Percentiles rank a stretch among this genome's conserved stretches.
Conservation (phyloP, 805 yeast species). For the Kluyveromyces starmeri region DNA sequence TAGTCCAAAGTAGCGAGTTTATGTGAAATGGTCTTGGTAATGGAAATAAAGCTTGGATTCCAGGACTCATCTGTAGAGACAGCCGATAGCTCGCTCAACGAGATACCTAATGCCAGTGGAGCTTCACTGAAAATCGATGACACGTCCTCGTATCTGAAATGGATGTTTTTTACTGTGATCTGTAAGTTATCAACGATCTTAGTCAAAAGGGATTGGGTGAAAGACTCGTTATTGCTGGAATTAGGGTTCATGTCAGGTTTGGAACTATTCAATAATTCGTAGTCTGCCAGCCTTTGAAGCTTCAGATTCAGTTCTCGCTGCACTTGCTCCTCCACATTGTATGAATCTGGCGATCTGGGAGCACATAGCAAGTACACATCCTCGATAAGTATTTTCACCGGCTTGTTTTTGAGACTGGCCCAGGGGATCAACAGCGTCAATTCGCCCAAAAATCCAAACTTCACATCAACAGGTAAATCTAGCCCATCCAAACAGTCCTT, state of each 20-base stretch:
- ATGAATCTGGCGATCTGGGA: constrained; percentile 53
- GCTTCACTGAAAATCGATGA: constrained; percentile 53
- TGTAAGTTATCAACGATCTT: constrained; percentile 91
- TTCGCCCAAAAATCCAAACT: constrained; percentile 84
- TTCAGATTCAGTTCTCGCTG: constrained; percentile 58
- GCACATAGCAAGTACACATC: constrained; percentile 78
- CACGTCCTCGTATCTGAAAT: constrained; percentile 82
- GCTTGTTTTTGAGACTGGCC: constrained; percentile 88
- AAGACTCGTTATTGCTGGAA: constrained; percentile 57
- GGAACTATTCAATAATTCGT: constrained; percentile 45
- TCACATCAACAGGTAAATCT: constrained; percentile 77
- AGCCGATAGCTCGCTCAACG: constrained; percentile 81
- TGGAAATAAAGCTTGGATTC: constrained; percentile 77
- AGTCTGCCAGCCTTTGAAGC: constrained; percentile 54
- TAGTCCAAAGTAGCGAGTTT: constrained; percentile 70
- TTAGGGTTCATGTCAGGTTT: constrained; percentile 29
- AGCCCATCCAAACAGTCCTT: constrained; percentile 84
- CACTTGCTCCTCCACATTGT: constrained; percentile 51
- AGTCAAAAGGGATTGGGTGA: constrained; percentile 77
- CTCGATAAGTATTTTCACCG: constrained; percentile 80
- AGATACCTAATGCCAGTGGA: constrained; percentile 78
- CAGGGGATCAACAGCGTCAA: constrained; percentile 90
- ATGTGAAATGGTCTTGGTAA: constrained; percentile 55
- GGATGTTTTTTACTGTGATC: constrained; percentile 83
- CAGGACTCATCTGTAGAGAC: constrained; percentile 80